Conservation (phyloP, 139 green algal species). For the Coelastrella sp. region DNA sequence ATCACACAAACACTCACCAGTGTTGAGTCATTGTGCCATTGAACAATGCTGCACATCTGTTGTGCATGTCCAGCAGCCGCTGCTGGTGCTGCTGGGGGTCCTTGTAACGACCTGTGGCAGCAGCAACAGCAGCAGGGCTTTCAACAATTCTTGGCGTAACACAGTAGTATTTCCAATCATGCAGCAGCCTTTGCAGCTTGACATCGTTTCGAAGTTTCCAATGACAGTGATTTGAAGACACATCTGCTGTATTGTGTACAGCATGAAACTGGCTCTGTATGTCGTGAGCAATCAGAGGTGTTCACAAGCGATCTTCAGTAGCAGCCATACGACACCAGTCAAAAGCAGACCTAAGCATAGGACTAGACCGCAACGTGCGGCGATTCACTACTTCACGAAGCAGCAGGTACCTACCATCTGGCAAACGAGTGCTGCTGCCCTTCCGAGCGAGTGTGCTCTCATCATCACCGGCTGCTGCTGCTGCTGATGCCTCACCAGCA, state of each 20-base stretch:
- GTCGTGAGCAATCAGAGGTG: too few relatives aligned
- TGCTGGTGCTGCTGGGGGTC: constrained; percentile 42
- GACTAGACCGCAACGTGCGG: too few relatives aligned
- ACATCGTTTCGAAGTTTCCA: too few relatives aligned
- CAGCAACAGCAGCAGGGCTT: background rate
- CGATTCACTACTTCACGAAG: background rate
- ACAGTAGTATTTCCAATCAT: too few relatives aligned
- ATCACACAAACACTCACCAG: constrained; percentile 6
- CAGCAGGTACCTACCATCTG: constrained; percentile 21
- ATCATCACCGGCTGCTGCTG: background rate
- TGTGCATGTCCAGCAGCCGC: constrained; percentile 30
- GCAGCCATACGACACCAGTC: background rate
- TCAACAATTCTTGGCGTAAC: background rate
- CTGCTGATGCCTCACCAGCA: background rate
- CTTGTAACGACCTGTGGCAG: constrained; percentile 39
- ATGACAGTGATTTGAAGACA: too few relatives aligned
- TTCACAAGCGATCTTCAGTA: background rate
- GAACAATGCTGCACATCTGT: constrained; percentile 33
- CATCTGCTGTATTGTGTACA: too few relatives aligned
- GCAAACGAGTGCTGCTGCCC: background rate
- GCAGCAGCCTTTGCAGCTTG: too few relatives aligned
- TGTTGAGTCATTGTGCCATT: constrained; percentile 13
- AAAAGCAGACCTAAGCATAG: too few relatives aligned
- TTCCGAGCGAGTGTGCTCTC: background rate
- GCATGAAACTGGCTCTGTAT: too few relatives aligned